Evolutionary conservation across 75 land plant genomes (phyloP).

Genomic region (Picea sitchensis): DNA sequence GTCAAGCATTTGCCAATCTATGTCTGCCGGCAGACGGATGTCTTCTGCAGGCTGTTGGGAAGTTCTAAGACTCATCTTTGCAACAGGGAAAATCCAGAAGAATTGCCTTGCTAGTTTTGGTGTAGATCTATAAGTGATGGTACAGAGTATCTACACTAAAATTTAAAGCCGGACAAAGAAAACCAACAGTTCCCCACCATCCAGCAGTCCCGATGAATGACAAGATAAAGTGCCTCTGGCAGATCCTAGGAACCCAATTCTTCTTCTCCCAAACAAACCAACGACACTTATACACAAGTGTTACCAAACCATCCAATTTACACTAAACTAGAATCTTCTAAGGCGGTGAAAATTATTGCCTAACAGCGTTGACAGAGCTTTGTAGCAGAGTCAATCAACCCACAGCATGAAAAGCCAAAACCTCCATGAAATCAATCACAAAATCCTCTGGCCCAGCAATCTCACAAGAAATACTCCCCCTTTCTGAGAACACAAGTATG

Average conservation of each 20-base stretch:
- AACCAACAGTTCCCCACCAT: not conserved
- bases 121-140: not conserved
- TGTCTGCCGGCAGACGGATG: slow-evolving; percentile 80
- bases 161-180: not conserved
- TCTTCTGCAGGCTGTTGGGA: slow-evolving; percentile 35
- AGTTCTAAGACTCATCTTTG: slow-evolving; percentile 47
- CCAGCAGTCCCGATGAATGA: not conserved
- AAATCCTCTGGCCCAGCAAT: not conserved
- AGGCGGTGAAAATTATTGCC: not conserved
- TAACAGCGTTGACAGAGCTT: not conserved
- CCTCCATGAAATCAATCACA: not conserved
- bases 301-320: not conserved
- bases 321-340: not conserved
- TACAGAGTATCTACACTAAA: not conserved
- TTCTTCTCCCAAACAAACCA: not conserved
- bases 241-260: not conserved
- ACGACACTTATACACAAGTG: not conserved
- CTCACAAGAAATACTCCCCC: not conserved
- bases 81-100: slow-evolving; percentile 5
- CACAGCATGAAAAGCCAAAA: not conserved
- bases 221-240: not conserved
- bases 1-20: slow-evolving; percentile 94
- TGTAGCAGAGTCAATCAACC: not conserved
- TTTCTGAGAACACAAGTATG: not conserved
- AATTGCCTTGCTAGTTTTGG: not conserved